Conservation (phyloP, 495 filamentous ascomycete species). For the Penicillium nucicola region DNA sequence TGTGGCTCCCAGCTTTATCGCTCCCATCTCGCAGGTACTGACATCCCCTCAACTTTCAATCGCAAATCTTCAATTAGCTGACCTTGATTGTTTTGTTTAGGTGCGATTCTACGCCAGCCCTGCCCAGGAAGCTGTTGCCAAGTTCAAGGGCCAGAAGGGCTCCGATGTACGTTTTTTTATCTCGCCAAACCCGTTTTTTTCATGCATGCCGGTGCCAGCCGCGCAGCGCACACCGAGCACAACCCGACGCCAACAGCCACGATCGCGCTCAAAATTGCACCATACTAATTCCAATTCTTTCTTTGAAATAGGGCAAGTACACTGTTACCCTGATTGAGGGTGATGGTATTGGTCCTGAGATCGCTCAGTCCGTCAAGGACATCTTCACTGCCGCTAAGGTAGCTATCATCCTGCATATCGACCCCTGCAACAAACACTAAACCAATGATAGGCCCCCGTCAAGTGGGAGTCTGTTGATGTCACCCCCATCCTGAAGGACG, state of each 20-base stretch:
- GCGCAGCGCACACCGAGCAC: constrained; percentile 6
- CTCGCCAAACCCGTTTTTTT: constrained; percentile 18
- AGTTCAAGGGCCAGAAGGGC: constrained; percentile 87
- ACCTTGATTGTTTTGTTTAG: constrained; percentile 26
- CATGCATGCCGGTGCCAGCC: constrained; percentile 21
- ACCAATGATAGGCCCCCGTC: constrained; percentile 72
- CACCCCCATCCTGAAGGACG: constrained; percentile 85
- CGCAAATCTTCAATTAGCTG: constrained; percentile 19
- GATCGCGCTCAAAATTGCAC: constrained; percentile 1
- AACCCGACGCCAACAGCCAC: neutral
- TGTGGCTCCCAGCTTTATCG: constrained; percentile 44
- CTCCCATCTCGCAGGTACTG: constrained; percentile 52
- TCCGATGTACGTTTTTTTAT: constrained; percentile 60
- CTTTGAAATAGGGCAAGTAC: constrained; percentile 72
- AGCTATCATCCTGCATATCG: constrained; percentile 21
- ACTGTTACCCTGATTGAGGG: constrained; percentile 96
- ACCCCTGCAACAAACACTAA: constrained; percentile 21
- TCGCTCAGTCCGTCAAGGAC: constrained; percentile 94
- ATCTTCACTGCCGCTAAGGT: constrained; percentile 96
- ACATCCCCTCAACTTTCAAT: constrained; percentile 9
- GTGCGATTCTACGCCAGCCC: constrained; percentile 50
- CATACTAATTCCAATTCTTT: constrained; percentile 11
- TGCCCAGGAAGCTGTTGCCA: constrained; percentile 73
- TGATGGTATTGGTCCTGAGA: constrained; percentile 97
- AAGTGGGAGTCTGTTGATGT: constrained; percentile 98